Conservation (phyloP, 2,329 filamentous ascomycete species). For the Colletotrichum liaoningense region DNA sequence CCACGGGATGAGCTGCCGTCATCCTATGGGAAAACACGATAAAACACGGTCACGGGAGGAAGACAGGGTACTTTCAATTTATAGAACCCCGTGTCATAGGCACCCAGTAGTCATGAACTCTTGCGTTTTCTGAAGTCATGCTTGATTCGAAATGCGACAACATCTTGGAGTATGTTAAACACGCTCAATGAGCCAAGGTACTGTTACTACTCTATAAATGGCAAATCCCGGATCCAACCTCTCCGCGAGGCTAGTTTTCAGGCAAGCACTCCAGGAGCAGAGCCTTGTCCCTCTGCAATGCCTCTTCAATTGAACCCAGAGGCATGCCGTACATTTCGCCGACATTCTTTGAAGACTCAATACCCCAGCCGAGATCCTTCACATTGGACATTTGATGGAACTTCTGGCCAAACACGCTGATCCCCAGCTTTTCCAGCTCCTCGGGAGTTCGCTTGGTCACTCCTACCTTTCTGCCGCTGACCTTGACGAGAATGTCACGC, state of each 20-base stretch:
- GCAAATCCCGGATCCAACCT: too few relatives aligned
- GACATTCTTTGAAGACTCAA: slow-evolving; percentile 32
- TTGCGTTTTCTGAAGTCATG: too few relatives aligned
- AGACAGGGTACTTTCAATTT: too few relatives aligned
- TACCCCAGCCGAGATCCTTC: slow-evolving; percentile 38
- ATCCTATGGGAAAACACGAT: too few relatives aligned
- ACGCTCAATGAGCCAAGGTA: too few relatives aligned
- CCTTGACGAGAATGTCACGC: slow-evolving; percentile 41
- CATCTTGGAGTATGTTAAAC: too few relatives aligned
- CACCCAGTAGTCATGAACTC: too few relatives aligned
- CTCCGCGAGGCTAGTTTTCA: not conserved
- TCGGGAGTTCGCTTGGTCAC: slow-evolving; percentile 37
- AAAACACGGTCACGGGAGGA: too few relatives aligned
- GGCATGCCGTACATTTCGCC: slow-evolving; percentile 44
- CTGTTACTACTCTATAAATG: too few relatives aligned
- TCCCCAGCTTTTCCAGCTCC: slow-evolving; percentile 38
- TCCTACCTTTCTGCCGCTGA: slow-evolving; percentile 45
- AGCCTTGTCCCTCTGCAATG: slow-evolving; percentile 40
- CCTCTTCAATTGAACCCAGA: slow-evolving; percentile 42
- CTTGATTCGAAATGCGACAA: too few relatives aligned
- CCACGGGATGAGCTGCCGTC: too few relatives aligned
- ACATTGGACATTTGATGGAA: slow-evolving; percentile 43
- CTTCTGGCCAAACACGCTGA: slow-evolving; percentile 35
- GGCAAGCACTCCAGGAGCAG: slow-evolving; percentile 33
- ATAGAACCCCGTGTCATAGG: too few relatives aligned